phyloP scores from a whole-genome alignment of 2,329 filamentous ascomycete genomes.

The Ophiocordyceps camponoti-saundersi region DNA sequence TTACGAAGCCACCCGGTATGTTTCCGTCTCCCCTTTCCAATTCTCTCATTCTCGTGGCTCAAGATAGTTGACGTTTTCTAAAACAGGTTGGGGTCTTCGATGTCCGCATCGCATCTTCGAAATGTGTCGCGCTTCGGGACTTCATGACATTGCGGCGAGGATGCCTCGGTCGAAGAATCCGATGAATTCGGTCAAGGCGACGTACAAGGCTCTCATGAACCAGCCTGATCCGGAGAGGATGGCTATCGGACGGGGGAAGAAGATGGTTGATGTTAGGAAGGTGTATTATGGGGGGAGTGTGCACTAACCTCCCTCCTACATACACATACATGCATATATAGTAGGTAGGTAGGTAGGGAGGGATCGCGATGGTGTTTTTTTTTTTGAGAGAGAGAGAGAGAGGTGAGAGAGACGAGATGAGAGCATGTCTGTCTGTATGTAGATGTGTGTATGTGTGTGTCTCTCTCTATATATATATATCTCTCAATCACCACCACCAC shows the following conservation, averaged over 20 bases:
- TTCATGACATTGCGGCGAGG: slow-evolving; percentile 69
- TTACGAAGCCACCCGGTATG: slow-evolving; percentile 74
- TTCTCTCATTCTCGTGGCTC: too few relatives aligned
- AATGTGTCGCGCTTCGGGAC: slow-evolving; percentile 74
- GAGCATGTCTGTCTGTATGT: too few relatives aligned
- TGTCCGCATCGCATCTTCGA: slow-evolving; percentile 87
- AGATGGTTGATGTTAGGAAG: slow-evolving; percentile 88
- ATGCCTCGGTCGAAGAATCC: slow-evolving; percentile 81
- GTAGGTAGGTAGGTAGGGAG: too few relatives aligned
- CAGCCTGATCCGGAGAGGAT: slow-evolving; percentile 83
- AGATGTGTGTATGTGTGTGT: too few relatives aligned
- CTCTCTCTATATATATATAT: too few relatives aligned
- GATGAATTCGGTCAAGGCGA: slow-evolving; percentile 95
- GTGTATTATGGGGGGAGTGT: slow-evolving; percentile 85
- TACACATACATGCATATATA: too few relatives aligned
- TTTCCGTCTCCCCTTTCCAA: slow-evolving; percentile 3
- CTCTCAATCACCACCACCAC: too few relatives aligned
- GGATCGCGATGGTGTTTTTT: too few relatives aligned
- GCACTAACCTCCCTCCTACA: slow-evolving; percentile 23
- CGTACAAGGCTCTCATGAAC: slow-evolving; percentile 63
- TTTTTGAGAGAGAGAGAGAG: too few relatives aligned
- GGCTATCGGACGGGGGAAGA: slow-evolving; percentile 77
- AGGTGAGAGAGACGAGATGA: too few relatives aligned
- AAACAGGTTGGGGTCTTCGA: slow-evolving; percentile 93
- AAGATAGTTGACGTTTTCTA: slow-evolving; percentile 1